Evolutionary conservation across 2,329 filamentous ascomycete species (phyloP), one percentile per base, ranked within the genome.

Genomic region (Epichloe baconii): DNA sequence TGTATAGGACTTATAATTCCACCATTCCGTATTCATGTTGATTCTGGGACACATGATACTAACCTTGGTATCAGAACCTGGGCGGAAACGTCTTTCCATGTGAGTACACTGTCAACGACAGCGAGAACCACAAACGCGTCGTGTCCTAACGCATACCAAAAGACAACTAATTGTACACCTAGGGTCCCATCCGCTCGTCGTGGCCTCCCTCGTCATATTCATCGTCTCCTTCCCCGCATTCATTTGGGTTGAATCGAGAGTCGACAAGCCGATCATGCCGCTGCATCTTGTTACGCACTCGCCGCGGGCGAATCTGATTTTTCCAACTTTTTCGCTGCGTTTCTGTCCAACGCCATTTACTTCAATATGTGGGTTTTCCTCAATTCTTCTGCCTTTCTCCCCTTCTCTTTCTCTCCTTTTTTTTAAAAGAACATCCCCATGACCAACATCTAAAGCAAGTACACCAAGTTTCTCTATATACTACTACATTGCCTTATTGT

Each of bases 71-170:
- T 4, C 47, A 79, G 73, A 83, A 75, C 51, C 69, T 83, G 3
- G 80, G 80, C 47, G 80, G 80, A n/a, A 83, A 83, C 52, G 66
- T 82, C 4, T 63, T 79, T n/a, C 71, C 77, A 10, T 83, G 74
- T 74, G 66, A 68, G 71, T 64, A 12, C 44, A 31, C 3, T 31
- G 8, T 31, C 8, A 31, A 31, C 26, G 7, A 31, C 3, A 31
- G 35, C 12, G 14, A 38, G 17, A 23, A 15, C 11, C 17, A 11
- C 17, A 21, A 17, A 19, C 8, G n/a, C 48, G 12, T n/a, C 37
- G 11, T 15, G n/a, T 4, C 37, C 5, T 14, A 40, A 14, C 14
- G 37, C 37, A 15, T 14, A 40, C n/a, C 43, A 15, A 44, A 31
- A 7, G 5, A 44, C 43, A 19, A 42, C 26, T 31, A 42, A 44